Evolutionary conservation across 2,329 filamentous ascomycete genomes (phyloP), one percentile per base, ranked within the genome.

Genomic region (Penicillium sp.): DNA sequence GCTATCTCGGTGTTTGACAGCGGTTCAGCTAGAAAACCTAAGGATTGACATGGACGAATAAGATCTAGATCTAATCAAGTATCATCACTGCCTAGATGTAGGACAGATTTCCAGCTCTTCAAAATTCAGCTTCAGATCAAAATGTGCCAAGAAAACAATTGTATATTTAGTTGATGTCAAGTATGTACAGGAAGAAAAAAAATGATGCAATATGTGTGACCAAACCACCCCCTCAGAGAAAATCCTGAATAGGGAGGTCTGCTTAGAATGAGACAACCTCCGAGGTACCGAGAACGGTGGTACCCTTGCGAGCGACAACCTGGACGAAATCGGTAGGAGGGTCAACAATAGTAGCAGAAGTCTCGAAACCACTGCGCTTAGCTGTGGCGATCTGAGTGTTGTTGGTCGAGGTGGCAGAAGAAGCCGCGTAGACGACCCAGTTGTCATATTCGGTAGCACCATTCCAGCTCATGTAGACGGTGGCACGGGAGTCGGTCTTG

Each of bases 391-490:
- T 57, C 31, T 70, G 58, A 13, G 57, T 62, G 11, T 55, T 53
- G 45, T 66, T 49, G 23, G 55, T 60, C 23, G 63, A 64, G 13
- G 57, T 62, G 11, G 58, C 29, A 7, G 64, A 62, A 1, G 61
- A 23, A 29, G 62, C 63, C 9, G 64, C 62, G 44, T 72, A 73
- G 4, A 77, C 53, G 19, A 68, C 70, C 74, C 75, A 63, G 25
- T 60, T 63, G 38, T 65, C 64, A 47, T 65, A 63, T 31, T 75
- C 73, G 0, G 73, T 75, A 9, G 73, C 73, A 15, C 73, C 73
- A 38, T 73, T 73, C 72, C 74, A 75, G 60, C 73, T 75, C 68
- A 76, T 74, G 57, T 71, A 73, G 6, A 74, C 58, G 2, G 53
- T 55, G n/a, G 34, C 49, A 27, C 27, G 50, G 5, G 31, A 27